phyloP scores from a whole-genome alignment of 2,329 filamentous ascomycete genomes.

The Fusarium azukiicola region DNA sequence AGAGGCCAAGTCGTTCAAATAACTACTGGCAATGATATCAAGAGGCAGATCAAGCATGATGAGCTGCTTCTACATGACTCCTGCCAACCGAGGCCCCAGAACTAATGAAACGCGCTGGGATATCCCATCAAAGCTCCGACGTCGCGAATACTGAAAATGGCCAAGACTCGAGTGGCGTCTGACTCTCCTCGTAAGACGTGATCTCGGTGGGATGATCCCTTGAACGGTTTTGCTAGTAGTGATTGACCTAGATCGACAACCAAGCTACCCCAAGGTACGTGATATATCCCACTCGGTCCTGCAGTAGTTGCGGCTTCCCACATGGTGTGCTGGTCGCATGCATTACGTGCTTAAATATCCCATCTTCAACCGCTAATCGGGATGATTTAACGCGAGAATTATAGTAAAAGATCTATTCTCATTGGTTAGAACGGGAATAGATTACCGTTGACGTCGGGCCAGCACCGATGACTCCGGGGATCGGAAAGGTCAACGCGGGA shows the following conservation, averaged over 20 bases:
- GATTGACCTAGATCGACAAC: neutral
- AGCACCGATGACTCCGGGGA: neutral
- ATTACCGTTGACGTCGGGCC: neutral
- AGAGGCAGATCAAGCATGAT: no score
- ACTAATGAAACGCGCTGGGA: conserved; percentile 9
- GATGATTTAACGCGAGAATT: neutral
- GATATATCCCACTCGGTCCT: conserved; percentile 7
- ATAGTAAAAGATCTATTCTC: neutral
- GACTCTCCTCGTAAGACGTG: neutral
- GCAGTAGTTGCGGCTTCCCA: conserved; percentile 5
- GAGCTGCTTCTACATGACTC: neutral
- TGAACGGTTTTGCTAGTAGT: neutral
- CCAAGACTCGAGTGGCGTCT: neutral
- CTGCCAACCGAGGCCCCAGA: neutral
- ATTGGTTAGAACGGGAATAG: neutral
- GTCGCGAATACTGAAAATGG: conserved; percentile 2
- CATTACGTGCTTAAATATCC: conserved; percentile 11
- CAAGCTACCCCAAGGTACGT: neutral
- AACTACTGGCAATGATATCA: no score
- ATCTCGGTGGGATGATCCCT: neutral
- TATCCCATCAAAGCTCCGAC: neutral
- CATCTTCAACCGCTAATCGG: neutral
- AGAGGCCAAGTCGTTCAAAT: neutral
- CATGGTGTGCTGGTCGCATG: conserved; percentile 10
- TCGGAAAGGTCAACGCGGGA: neutral